These are phyloP conservation scores for Pleurotus citrinopileatus DNA, from an alignment of 768 basidiomycete genomes.

Conservation along the genomic window DNA sequence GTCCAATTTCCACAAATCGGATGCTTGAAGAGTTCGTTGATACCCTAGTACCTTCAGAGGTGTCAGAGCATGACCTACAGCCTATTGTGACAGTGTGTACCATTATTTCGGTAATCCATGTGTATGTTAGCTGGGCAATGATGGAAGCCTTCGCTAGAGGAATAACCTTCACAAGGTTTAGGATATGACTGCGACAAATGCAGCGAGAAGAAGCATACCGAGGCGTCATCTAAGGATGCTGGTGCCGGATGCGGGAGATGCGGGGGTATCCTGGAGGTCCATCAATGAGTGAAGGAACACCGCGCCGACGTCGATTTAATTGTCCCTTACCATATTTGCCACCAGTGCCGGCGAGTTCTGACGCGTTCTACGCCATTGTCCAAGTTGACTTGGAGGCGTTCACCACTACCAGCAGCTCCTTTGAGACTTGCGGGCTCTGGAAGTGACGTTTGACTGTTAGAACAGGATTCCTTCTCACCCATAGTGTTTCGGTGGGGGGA, in stretches of 20 bases:
- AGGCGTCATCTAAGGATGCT: slow-evolving; percentile 51
- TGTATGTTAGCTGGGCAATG: slow-evolving; percentile 58
- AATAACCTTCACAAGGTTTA: slow-evolving; percentile 33
- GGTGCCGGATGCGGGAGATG: slow-evolving; percentile 58
- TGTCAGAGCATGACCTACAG: background rate
- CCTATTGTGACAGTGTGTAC: slow-evolving; percentile 19
- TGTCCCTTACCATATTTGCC: slow-evolving; percentile 48
- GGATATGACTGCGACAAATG: background rate
- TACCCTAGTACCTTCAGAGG: slow-evolving; percentile 55
- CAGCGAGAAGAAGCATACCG: slow-evolving; percentile 23
- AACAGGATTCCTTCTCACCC: slow-evolving; percentile 7
- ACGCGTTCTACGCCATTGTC: slow-evolving; percentile 38
- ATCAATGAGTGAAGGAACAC: background rate
- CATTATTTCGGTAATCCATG: slow-evolving; percentile 65
- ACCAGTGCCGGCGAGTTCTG: slow-evolving; percentile 46
- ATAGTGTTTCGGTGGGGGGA: background rate
- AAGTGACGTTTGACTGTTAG: slow-evolving; percentile 2
- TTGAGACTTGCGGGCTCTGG: background rate
- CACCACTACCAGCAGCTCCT: background rate
- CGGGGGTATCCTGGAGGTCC: slow-evolving; percentile 48
- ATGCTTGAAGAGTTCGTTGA: slow-evolving; percentile 69
- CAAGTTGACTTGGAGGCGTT: slow-evolving; percentile 25
- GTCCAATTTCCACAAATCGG: slow-evolving; percentile 72
- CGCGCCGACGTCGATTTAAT: background rate
- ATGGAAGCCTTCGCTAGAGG: slow-evolving; percentile 59